A percentile compares a stretch with the other conserved stretches of the same genome.
phyloP scores from a whole-genome alignment of 2,329 filamentous ascomycete species.

The Verruconis gallopava region DNA sequence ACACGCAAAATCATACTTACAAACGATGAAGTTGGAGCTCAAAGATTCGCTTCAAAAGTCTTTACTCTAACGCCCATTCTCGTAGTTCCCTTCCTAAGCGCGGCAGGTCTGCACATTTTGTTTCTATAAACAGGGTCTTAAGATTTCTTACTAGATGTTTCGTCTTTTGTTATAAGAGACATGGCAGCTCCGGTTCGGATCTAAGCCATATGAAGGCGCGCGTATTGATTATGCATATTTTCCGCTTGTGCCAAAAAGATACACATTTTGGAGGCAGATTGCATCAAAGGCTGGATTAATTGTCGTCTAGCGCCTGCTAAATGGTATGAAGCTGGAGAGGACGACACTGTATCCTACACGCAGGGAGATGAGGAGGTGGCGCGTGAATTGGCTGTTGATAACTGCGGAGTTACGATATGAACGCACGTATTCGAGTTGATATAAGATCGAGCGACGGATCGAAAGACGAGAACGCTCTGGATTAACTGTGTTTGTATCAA shows the following conservation, averaged over 20 bases:
- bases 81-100: background rate
- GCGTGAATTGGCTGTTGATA: background rate
- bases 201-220: background rate
- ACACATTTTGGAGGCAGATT: background rate
- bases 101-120: background rate
- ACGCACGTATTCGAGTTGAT: background rate
- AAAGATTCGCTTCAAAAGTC: too few species aligned
- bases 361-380: background rate
- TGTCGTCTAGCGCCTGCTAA: background rate
- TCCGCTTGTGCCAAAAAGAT: background rate
- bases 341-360: background rate
- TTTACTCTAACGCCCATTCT: too few species aligned
- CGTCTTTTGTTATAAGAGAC: background rate
- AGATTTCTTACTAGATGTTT: background rate
- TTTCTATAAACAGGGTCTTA: background rate
- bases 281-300: background rate
- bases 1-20: too few species aligned
- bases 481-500: conserved; percentile 1
- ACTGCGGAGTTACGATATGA: background rate
- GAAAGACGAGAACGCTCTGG: background rate
- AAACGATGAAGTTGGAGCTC: too few species aligned
- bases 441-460: background rate
- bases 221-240: background rate
- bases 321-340: background rate
- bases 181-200: background rate